Percentiles rank a stretch among this genome's conserved stretches.
These are phyloP conservation scores for Cadophora sp. DNA, from an alignment of 2,329 filamentous ascomycete species.

Conservation along the genomic window DNA sequence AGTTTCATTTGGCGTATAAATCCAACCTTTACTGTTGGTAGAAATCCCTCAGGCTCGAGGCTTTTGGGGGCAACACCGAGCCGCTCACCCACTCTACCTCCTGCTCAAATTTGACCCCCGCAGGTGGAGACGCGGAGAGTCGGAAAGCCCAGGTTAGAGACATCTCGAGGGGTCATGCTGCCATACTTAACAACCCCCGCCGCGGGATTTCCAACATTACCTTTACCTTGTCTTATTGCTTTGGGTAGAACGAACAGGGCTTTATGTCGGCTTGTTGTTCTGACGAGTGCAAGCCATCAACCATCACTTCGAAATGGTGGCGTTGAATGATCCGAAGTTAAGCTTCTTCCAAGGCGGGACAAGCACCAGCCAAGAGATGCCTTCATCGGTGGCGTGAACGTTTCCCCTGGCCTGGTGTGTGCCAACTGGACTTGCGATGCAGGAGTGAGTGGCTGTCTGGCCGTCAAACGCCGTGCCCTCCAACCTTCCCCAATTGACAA, in stretches of 20 bases:
- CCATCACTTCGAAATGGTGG: too few relatives aligned
- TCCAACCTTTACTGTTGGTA: background rate
- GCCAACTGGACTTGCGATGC: too few relatives aligned
- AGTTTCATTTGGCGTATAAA: background rate
- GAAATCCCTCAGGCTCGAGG: too few relatives aligned
- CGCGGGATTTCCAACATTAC: too few relatives aligned
- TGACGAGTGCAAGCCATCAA: background rate
- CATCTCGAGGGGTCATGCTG: background rate
- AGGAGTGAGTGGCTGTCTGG: background rate
- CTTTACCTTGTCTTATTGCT: too few relatives aligned
- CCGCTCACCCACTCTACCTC: background rate
- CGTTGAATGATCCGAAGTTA: background rate
- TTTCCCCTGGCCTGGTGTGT: background rate
- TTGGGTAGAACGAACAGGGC: too few relatives aligned
- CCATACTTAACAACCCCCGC: background rate
- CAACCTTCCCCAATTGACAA: background rate
- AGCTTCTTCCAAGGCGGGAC: conserved; percentile 11
- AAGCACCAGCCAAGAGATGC: conserved; percentile 2
- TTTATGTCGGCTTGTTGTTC: background rate
- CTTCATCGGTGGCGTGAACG: background rate
- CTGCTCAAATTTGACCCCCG: background rate
- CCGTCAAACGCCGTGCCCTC: conserved; percentile 1
- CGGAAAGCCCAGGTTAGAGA: background rate
- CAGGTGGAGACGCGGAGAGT: background rate
- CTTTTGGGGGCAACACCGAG: background rate